Evolutionary conservation across 2,329 filamentous ascomycete species (phyloP), one percentile per base, ranked within the genome.

Genomic region (Cercospora sp.): DNA sequence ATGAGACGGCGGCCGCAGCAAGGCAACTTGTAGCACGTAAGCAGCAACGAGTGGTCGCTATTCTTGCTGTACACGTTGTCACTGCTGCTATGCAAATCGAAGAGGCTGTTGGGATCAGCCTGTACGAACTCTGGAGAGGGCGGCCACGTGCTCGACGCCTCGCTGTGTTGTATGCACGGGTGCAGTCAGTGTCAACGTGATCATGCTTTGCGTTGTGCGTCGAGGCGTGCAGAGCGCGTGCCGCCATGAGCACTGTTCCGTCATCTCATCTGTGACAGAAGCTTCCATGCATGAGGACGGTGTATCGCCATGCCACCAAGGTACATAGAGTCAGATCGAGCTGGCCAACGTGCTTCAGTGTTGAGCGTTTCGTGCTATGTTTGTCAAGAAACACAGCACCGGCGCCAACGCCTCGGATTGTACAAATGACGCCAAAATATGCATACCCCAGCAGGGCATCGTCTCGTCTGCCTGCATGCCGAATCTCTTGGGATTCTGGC

Each of bases 391-490:
- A 45, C 23, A 45, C 40, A 23, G n/a, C 33, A 63, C 60, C 42
- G 30, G 45, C 28, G 23, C 60, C 60, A 28, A 53, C 42, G 42
- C 42, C 28, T 61, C 26, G 33, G 40, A 61, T 48, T 45, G 18
- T 20, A 42, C 10, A n/a, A 51, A 20, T 53, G n/a, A 28, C 60
- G n/a, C 18, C 45, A 31, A 18, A 30, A n/a, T 5, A 33, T 62
- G 60, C 60, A 28, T 23, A 28, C 18, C 60, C 60, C 26, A 63
- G 59, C 64, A 53, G 55, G 23, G 30, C 20, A 57, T 57, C 48
- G 40, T 42, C 64, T 66, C 64, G 64, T 55, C 51, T 57, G 58
- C 10, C 8, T 66, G 59, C 64, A 66, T 66, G 59, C 64, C 64
- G 64, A 45, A 66, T 55, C 20, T 28, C 64, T 59, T 28, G 60